Conservation (phyloP, 2,329 filamentous ascomycete species). For the Bipolaris victoriae region DNA sequence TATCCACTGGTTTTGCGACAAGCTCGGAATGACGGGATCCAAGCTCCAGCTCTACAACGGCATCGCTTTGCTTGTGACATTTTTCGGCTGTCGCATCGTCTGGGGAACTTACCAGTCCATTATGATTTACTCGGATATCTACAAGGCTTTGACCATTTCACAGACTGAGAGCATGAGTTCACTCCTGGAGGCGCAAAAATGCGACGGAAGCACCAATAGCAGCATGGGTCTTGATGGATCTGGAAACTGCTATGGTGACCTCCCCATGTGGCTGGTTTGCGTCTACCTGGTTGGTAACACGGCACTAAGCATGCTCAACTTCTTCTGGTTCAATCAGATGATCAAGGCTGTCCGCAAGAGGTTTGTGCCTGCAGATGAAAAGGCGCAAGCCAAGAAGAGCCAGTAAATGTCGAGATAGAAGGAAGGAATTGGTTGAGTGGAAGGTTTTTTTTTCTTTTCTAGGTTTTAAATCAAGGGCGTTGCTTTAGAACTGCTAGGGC, state of each 20-base stretch:
- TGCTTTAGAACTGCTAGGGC: not conserved
- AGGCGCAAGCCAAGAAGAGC: slow-evolving; percentile 27
- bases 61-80: slow-evolving; percentile 70
- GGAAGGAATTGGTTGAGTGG: no score
- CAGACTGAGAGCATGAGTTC: slow-evolving; percentile 22
- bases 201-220: slow-evolving; percentile 54
- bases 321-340: slow-evolving; percentile 88
- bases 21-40: slow-evolving; percentile 78
- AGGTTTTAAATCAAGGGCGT: not conserved
- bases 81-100: slow-evolving; percentile 76
- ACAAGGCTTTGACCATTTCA: slow-evolving; percentile 50
- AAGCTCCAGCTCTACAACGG: slow-evolving; percentile 78
- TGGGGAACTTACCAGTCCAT: slow-evolving; percentile 76
- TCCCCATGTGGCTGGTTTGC: slow-evolving; percentile 72
- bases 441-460: not conserved
- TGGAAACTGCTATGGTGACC: slow-evolving; percentile 32
- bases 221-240: slow-evolving; percentile 18
- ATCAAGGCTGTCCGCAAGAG: slow-evolving; percentile 78
- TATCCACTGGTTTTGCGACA: slow-evolving; percentile 90
- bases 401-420: slow-evolving; percentile 11
- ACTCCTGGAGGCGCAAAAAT: slow-evolving; percentile 48
- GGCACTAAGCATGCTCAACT: slow-evolving; percentile 74
- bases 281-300: slow-evolving; percentile 75
- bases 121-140: slow-evolving; percentile 70
- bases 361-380: slow-evolving; percentile 59